phyloP scores from a whole-genome alignment of 2,329 filamentous ascomycete genomes.

The Pseudogymnoascus sp. region DNA sequence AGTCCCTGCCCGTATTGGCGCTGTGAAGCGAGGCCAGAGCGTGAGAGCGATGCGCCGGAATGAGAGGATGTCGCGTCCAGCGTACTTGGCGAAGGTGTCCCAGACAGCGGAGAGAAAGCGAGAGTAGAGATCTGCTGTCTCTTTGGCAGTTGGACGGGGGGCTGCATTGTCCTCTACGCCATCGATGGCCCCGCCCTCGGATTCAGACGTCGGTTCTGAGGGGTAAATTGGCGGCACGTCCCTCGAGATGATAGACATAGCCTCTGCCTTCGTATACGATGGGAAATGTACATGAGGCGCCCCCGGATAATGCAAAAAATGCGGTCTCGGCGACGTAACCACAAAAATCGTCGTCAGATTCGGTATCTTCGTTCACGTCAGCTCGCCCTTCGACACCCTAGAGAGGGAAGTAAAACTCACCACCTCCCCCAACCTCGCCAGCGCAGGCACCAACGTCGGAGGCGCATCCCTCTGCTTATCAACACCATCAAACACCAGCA shows the following conservation, averaged over 20 bases:
- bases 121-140: slow-evolving; percentile 62
- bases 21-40: slow-evolving; percentile 79
- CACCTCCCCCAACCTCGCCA: slow-evolving; percentile 73
- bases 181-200: not conserved
- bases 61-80: slow-evolving; percentile 67
- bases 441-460: slow-evolving; percentile 67
- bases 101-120: slow-evolving; percentile 79
- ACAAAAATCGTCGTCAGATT: slow-evolving; percentile 70
- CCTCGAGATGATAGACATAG: slow-evolving; percentile 65
- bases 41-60: slow-evolving; percentile 62
- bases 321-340: slow-evolving; percentile 60
- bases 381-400: not conserved
- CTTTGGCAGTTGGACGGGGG: slow-evolving; percentile 31
- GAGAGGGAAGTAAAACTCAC: slow-evolving; percentile 40
- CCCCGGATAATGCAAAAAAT: slow-evolving; percentile 60
- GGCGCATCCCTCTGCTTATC: slow-evolving; percentile 76
- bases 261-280: slow-evolving; percentile 72
- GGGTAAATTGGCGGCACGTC: slow-evolving; percentile 40
- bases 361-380: slow-evolving; percentile 54
- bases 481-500: slow-evolving; percentile 80
- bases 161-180: slow-evolving; percentile 9
- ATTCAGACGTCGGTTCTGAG: slow-evolving; percentile 23
- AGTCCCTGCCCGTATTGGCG: slow-evolving; percentile 66
- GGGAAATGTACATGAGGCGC: slow-evolving; percentile 75
- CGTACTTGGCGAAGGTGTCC: slow-evolving; percentile 75